Evolutionary conservation across 768 basidiomycete species (phyloP), one percentile per base, ranked within the genome.

Genomic region (Lentinula sp.): DNA sequence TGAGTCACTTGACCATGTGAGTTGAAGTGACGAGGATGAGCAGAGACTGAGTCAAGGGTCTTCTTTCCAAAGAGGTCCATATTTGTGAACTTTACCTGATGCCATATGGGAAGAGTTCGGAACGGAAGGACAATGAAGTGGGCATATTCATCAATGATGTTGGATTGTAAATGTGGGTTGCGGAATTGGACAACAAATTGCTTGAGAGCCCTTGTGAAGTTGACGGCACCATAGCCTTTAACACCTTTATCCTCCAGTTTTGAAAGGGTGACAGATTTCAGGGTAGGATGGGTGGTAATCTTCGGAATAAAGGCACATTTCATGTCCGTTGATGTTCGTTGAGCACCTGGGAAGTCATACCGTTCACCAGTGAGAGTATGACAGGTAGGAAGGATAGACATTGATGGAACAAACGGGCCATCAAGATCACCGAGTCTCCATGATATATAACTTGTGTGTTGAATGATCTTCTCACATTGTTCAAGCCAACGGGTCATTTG

Each of bases 401-500:
- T 15, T 13, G 33, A 9, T 18, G 53, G 33, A 9, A 6, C 16
- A 15, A 18, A 18, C 35, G 32, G 35, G 51, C 16, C 8, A 2
- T 33, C 28, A 16, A 10, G 15, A 32, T 15, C 6, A 43, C 3
- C 4, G n/a, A 43, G 33, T 28, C 53, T 54, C 46, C 59, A 60
- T 60, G 45, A 23, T 2, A 60, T n/a, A 28, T 60, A 60, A 12
- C 33, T 51, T 6, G 45, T 32, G n/a, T 60, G 59, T 12, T 50
- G 41, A 33, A 33, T n/a, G 6, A 60, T 42, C 49, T 60, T 60
- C 32, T 60, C 59, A 2, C 46, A 12, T 6, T 20, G 46, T 20
- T 60, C 59, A 16, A 60, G 46, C 59, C 59, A 60, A 16, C 20
- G 36, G 36, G 59, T 51, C 59, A 60, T 60, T 35, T 60, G 72